Conservation (phyloP, 495 filamentous ascomycete genomes). For the Lasiosphaeria miniovina region DNA sequence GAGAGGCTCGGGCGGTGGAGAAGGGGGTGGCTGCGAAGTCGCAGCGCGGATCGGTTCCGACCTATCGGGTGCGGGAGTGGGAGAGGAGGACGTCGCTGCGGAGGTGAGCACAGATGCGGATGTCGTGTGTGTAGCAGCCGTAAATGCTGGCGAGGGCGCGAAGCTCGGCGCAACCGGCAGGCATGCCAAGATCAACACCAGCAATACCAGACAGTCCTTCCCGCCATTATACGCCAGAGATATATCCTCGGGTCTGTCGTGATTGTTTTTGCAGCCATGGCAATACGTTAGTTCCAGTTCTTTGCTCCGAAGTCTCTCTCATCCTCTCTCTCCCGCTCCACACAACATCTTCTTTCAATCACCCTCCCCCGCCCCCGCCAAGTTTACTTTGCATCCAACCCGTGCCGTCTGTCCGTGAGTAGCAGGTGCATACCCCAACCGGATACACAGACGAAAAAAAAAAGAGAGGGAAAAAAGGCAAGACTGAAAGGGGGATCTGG, state of each 20-base stretch:
- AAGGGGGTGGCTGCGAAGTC: neutral
- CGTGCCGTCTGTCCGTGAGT: no score
- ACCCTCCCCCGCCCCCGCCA: no score
- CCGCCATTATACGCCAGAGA: conserved; percentile 97
- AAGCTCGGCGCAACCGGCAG: conserved; percentile 39
- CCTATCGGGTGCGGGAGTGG: conserved; percentile 10
- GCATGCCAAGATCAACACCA: conserved; percentile 81
- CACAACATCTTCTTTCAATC: no score
- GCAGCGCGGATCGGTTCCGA: neutral
- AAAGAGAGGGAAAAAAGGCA: neutral
- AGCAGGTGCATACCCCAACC: no score
- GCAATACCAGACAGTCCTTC: conserved; percentile 93
- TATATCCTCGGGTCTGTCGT: conserved; percentile 64
- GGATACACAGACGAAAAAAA: no score
- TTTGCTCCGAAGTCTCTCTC: neutral
- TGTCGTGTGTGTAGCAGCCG: conserved; percentile 10
- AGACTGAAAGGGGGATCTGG: conserved; percentile 2
- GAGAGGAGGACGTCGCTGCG: conserved; percentile 1
- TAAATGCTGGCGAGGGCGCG: conserved; percentile 14
- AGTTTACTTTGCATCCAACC: neutral
- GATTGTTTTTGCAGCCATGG: conserved; percentile 6
- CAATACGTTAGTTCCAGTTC: conserved; percentile 4
- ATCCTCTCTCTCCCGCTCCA: neutral
- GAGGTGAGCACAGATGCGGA: neutral
- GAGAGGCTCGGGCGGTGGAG: conserved; percentile 42